These are phyloP conservation scores for Penicillium janthinellum DNA, from an alignment of 2,329 filamentous ascomycete species.

Conservation along the genomic window DNA sequence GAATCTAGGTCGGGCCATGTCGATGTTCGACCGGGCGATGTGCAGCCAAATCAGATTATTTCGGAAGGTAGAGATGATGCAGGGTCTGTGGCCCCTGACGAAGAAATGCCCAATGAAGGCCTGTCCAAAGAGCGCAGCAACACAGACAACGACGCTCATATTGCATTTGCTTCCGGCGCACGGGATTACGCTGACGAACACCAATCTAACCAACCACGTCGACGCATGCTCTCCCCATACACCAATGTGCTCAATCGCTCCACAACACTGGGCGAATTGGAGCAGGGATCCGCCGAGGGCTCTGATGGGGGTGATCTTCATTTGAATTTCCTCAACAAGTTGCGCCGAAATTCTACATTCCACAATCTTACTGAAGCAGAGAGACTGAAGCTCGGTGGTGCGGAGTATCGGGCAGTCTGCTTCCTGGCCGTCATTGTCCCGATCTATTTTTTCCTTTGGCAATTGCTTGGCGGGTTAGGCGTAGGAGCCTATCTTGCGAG, in stretches of 20 bases:
- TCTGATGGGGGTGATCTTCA: neutral
- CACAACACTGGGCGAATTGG: neutral
- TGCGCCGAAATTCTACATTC: constrained; percentile 6
- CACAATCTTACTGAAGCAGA: constrained; percentile 5
- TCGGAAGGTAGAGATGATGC: neutral
- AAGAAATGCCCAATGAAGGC: neutral
- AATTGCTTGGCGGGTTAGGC: constrained; percentile 47
- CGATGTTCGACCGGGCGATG: neutral
- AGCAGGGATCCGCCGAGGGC: neutral
- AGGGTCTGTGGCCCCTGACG: neutral
- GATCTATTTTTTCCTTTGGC: constrained; percentile 42
- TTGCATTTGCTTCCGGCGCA: neutral
- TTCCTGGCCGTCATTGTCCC: constrained; percentile 5
- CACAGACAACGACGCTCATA: neutral
- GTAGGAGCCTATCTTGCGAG: constrained; percentile 48
- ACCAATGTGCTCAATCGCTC: constrained; percentile 2
- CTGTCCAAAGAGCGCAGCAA: neutral
- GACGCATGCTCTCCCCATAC: constrained; percentile 8
- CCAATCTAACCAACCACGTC: neutral
- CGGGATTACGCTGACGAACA: neutral
- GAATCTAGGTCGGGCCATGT: neutral
- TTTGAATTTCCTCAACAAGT: constrained; percentile 1
- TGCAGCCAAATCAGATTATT: neutral
- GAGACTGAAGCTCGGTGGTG: constrained; percentile 1
- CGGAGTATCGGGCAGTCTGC: constrained; percentile 3